These are phyloP conservation scores for Nicotiana attenuata DNA, from an alignment of 257 asterid species.

Conservation along the genomic window DNA sequence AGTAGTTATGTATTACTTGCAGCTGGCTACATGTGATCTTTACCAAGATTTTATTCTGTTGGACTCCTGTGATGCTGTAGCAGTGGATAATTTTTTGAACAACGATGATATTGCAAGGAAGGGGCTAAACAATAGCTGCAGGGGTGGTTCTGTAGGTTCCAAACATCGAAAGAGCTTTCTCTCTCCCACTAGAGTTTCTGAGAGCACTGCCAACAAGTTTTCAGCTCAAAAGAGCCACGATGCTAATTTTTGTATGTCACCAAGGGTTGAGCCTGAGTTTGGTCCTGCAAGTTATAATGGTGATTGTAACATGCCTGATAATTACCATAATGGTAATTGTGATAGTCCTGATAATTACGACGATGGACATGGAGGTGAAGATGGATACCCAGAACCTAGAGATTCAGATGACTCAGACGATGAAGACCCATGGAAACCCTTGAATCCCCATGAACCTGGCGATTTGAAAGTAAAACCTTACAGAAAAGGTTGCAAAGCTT, in stretches of 20 bases:
- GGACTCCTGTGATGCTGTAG: constrained; percentile 65
- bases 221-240: constrained; percentile 46
- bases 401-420: constrained; percentile 45
- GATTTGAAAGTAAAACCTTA: constrained; percentile 71
- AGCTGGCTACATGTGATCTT: constrained; percentile 74
- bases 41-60: constrained; percentile 78
- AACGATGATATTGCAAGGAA: constrained; percentile 34
- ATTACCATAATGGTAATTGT: constrained; percentile 23
- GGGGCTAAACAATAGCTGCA: constrained; percentile 23
- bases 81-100: constrained; percentile 48
- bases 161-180: constrained; percentile 51
- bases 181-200: constrained; percentile 57
- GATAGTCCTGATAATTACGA: constrained; percentile 30
- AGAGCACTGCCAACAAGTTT: constrained; percentile 38
- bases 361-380: constrained; percentile 37
- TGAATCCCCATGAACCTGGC: constrained; percentile 89
- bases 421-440: constrained; percentile 85
- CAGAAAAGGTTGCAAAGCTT: constrained; percentile 42
- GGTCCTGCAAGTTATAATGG: constrained; percentile 27
- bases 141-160: constrained; percentile 39
- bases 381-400: constrained; percentile 35
- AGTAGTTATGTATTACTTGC: constrained; percentile 26
- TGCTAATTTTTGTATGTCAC: constrained; percentile 30
- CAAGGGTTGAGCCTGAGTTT: constrained; percentile 29
- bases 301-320: constrained; percentile 35